Base-by-base conservation (phyloP, 2,329 filamentous ascomycete genomes). In the Neopestalotiopsis sp. region DNA sequence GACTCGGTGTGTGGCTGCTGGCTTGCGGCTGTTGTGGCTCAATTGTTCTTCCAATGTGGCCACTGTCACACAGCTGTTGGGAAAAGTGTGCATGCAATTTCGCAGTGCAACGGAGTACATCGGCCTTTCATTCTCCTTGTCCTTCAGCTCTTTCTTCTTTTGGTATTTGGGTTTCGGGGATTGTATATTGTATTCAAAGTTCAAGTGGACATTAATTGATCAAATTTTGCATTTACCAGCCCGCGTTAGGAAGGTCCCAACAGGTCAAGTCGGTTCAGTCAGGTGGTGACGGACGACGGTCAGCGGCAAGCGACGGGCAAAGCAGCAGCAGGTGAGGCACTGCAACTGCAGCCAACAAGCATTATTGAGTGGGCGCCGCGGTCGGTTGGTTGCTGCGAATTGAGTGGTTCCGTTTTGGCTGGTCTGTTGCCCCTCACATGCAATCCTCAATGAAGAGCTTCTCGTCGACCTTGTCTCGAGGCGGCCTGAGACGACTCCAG, bases 401-500 rank as follows among this genome's bases (percentile, higher is more conserved):
- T 59, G 24, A 24, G 57, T 24, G 17, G 57, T 59, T 59, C 34
- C 34, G 57, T 24, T 34, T 49, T 65, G 62, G 14, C 24, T 52
- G 57, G 42, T n/a, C 42, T n/a, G 42, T 49, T 49, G 45, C 45
- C 38, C 40, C 65, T 38, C 66, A 32, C 24, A 28, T 28, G 24
- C 24, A 28, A 28, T 58, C 59, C 58, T 56, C 42, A 67, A 67
- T 67, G 66, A 63, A 28, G 28, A 62, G 59, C 59, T 38, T 67
- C 20, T 62, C 66, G 45, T 52, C 58, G 58, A 67, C 40, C 10
- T 38, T 63, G 40, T 67, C 58, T 63, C 66, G 66, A 67, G 66
- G 66, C 14, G 57, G 28, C 28, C 42, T 63, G 40, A 67, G 30
- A 67, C 34, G 30, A 61, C 57, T 38, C 42, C 38, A 45, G 61